phyloP scores from a whole-genome alignment of 2,329 filamentous ascomycete species.

The Colletotrichum sublineola region DNA sequence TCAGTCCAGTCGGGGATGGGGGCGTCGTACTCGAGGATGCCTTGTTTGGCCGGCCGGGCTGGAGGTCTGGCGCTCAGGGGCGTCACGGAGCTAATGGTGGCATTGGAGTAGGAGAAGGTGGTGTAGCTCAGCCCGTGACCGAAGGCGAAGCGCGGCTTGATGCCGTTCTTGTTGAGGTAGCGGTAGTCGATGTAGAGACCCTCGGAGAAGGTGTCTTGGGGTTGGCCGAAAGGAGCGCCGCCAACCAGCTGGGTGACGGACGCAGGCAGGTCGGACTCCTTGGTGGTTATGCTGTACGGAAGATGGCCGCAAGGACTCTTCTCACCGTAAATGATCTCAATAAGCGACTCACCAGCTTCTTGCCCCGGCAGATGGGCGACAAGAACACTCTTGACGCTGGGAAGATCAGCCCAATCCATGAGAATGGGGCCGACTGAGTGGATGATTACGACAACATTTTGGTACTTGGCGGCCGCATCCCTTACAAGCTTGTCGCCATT shows the following conservation, averaged over 20 bases:
- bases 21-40: slow-evolving; percentile 62
- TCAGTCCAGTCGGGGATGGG: slow-evolving; percentile 66
- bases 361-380: slow-evolving; percentile 90
- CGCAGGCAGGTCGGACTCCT: slow-evolving; percentile 78
- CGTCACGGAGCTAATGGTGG: slow-evolving; percentile 61
- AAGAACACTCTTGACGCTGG: slow-evolving; percentile 82
- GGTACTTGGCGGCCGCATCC: slow-evolving; percentile 70
- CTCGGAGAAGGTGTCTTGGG: slow-evolving; percentile 87
- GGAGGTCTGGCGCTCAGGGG: slow-evolving; percentile 57
- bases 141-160: slow-evolving; percentile 86
- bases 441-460: slow-evolving; percentile 81
- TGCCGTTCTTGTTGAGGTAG: slow-evolving; percentile 82
- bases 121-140: slow-evolving; percentile 90
- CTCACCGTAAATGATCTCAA: slow-evolving; percentile 83
- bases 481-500: slow-evolving; percentile 83
- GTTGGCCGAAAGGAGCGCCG: slow-evolving; percentile 73
- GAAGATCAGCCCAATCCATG: slow-evolving; percentile 85
- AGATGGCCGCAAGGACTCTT: slow-evolving; percentile 76
- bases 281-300: slow-evolving; percentile 87
- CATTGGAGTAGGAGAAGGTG: slow-evolving; percentile 71
- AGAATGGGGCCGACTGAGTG: slow-evolving; percentile 89
- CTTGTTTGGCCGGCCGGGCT: slow-evolving; percentile 50
- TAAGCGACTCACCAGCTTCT: slow-evolving; percentile 86
- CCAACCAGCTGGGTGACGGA: slow-evolving; percentile 54
- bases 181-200: slow-evolving; percentile 92